A percentile compares a stretch with the other conserved stretches of the same genome.
These are phyloP conservation scores for Fraxinus anomala DNA, from an alignment of 257 asterid species.

Conservation along the genomic window DNA sequence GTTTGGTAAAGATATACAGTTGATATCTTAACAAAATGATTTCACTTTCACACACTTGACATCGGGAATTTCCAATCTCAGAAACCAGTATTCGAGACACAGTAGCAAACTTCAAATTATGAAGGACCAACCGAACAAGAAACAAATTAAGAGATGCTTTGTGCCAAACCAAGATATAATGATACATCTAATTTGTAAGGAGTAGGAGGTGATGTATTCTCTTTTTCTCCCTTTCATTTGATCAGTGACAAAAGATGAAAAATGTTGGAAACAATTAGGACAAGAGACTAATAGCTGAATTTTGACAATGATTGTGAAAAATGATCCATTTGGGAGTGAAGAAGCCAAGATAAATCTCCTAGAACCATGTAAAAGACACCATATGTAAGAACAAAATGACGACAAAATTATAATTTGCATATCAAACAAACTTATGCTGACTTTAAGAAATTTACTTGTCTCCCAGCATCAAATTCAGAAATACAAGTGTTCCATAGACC, in stretches of 20 bases:
- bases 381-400: neutral
- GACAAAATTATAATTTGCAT: neutral
- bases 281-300: neutral
- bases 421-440: neutral
- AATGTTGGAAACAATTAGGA: neutral
- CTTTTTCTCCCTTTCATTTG: neutral
- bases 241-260: neutral
- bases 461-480: neutral
- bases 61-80: neutral
- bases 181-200: neutral
- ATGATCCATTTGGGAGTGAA: neutral
- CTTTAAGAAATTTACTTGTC: neutral
- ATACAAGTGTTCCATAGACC: neutral
- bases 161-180: neutral
- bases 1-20: neutral
- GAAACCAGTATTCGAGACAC: neutral
- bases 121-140: neutral
- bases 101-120: neutral
- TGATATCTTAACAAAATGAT: neutral
- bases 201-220: neutral
- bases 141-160: neutral
- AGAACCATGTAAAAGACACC: neutral
- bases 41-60: neutral
- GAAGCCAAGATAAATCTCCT: constrained; percentile 3
- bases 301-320: constrained; percentile 1